Conservation (phyloP, 2,329 filamentous ascomycete species). For the Penicillium sp. region DNA sequence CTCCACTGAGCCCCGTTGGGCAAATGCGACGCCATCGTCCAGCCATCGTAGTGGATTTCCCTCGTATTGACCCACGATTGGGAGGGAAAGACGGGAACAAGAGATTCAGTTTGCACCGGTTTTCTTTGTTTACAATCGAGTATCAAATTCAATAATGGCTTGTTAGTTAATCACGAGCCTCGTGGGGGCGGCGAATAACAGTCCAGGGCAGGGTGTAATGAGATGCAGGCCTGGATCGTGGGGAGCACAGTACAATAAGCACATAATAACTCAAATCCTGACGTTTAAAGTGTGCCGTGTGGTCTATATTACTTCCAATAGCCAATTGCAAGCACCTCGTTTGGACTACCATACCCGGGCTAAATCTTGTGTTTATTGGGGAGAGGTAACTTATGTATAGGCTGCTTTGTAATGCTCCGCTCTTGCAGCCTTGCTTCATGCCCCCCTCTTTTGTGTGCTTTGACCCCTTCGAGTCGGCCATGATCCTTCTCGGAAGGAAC, state of each 20-base stretch:
- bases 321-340: neutral
- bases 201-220: neutral
- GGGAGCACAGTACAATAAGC: neutral
- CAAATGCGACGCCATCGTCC: neutral
- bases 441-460: neutral
- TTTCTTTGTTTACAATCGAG: neutral
- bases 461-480: neutral
- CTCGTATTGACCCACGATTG: conserved; percentile 5
- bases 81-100: neutral
- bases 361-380: neutral
- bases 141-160: conserved; percentile 13
- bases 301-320: too few species aligned
- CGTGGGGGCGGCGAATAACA: conserved; percentile 3
- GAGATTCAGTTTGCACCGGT: neutral
- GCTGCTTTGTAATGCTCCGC: neutral
- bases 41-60: neutral
- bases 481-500: neutral
- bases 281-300: conserved; percentile 1
- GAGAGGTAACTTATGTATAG: too few species aligned
- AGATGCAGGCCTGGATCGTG: neutral
- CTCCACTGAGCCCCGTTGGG: neutral
- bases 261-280: conserved; percentile 4
- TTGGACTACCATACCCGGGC: neutral
- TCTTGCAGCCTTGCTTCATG: neutral
- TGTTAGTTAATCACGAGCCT: conserved; percentile 4